Base-by-base conservation (phyloP, 2,329 filamentous ascomycete genomes). In the Monosporascus sp. region DNA sequence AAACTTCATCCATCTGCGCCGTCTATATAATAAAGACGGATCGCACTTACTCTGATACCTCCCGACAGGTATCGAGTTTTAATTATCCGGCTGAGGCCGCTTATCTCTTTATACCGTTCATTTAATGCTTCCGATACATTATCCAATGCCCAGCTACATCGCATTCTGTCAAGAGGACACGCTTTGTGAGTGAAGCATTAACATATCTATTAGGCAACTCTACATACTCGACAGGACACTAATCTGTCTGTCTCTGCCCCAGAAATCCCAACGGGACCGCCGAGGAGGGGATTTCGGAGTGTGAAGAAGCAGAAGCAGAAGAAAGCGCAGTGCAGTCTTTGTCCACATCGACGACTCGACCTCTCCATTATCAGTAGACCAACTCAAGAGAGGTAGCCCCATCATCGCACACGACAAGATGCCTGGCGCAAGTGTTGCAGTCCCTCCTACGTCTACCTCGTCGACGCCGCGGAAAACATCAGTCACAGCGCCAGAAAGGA, bases 401-500 rank as follows among this genome's bases (percentile, higher is more conserved):
- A 59, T 59, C n/a, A 45, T 8, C 20, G 52, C 66, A 65, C 63
- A 60, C 65, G 60, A 59, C 74, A 79, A 77, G 63, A 90, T 90
- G 86, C 85, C 87, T 70, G 85, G 82, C 76, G 82, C 86, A 71
- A 82, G 75, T 71, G 82, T 87, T 74, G 84, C 85, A 65, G 79
- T 82, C 64, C 77, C 85, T 64, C 77, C 87, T 68, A 62, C 66
- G 44, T 73, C 83, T 64, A 80, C 83, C 68, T 77, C 84, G 68
- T 83, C 90, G 68, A 82, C 86, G 68, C 81, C 88, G 70, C 85
- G 89, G 74, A 96, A 95, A 76, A 74, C 87, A 62, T 79, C 87
- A 57, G 76, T 86, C 64, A 87, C 85, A 56, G 66, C 65, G 64
- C 91, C 92, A 53, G 94, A 97, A 79, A 93, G 95, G 80, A 96